These are phyloP conservation scores for Volvox reticuliferus DNA, from an alignment of 139 green algal genomes.

Conservation along the genomic window DNA sequence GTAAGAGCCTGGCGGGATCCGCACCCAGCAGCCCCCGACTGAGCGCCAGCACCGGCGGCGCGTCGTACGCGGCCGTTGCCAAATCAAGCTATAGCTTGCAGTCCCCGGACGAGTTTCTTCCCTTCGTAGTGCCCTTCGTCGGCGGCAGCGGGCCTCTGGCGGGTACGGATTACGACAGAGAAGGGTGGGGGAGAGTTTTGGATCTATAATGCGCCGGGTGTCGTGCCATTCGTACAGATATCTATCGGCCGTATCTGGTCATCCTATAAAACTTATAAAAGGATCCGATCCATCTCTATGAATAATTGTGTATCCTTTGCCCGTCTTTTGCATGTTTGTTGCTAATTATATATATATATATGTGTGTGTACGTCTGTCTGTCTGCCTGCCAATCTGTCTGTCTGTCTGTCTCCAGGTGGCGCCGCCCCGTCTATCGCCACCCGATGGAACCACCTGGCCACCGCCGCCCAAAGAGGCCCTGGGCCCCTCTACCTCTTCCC, in stretches of 20 bases:
- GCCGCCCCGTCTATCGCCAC: conserved; percentile 46
- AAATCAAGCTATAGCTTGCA: conserved; percentile 68
- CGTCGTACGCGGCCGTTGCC: conserved; percentile 32
- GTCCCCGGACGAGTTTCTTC: conserved; percentile 84
- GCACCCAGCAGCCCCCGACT: conserved; percentile 19
- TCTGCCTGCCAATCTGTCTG: background rate
- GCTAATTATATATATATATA: too few relatives aligned
- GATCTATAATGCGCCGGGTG: too few relatives aligned
- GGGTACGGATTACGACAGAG: background rate
- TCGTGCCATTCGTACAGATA: too few relatives aligned
- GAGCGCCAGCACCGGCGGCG: background rate
- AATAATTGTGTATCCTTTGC: too few relatives aligned
- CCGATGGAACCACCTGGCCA: conserved; percentile 46
- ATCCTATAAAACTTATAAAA: too few relatives aligned
- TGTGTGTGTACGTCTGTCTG: too few relatives aligned
- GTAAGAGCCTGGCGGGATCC: conserved; percentile 30
- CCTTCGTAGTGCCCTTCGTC: conserved; percentile 90
- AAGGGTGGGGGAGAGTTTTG: too few relatives aligned
- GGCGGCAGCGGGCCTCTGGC: conserved; percentile 51
- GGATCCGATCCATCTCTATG: too few relatives aligned
- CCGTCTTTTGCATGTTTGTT: too few relatives aligned
- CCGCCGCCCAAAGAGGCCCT: conserved; percentile 1
- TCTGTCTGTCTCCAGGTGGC: conserved; percentile 56
- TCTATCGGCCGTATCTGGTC: too few relatives aligned
- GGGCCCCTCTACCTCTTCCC: conserved; percentile 72